Base-by-base conservation (phyloP, 257 asterid species). In the Anisodus acutangulus region DNA sequence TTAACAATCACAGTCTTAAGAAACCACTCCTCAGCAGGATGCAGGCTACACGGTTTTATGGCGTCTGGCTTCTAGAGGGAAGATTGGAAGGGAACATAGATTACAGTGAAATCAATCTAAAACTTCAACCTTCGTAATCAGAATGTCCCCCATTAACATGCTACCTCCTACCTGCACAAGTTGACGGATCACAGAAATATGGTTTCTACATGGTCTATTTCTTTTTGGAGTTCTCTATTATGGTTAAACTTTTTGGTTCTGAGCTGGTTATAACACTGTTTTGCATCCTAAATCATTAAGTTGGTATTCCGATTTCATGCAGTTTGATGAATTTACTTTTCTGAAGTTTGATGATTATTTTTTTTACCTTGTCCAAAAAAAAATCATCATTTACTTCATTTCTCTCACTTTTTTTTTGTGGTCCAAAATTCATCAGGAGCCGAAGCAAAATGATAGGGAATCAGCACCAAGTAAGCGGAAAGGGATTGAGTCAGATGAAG, bases 401-500 rank as follows among this genome's bases (percentile, higher is more conserved):
- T 69, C 22, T 78, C 69, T 63, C 74, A 41, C 37, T 58, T 6
- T n/a, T 3, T 51, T 53, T 71, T 84, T 78, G 47, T 67, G 41
- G 57, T 55, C 55, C 26, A 83, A 80, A 54, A 26, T 72, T 86
- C 79, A 51, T 82, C 93, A 96, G 98, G 98, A 90, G 88, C 95
- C 94, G 22, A 92, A 88, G 91, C 97, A 89, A 72, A 92, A 91
- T 93, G 83, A n/a, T 10, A 92, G 89, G 92, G 92, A 84, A 81
- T 85, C 92, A 7, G 88, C 93, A 84, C 89, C 96, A 82, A 82
- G 92, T 82, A 96, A 93, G 89, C 89, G 98, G 85, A 94, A 94
- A 91, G 93, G 85, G 74, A 92, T 96, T 5, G 98, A 96, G 84
- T 96, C 98, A 2, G 99, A 96, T 58, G 98, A 92, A 86, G 99